phyloP scores from a whole-genome alignment of 176 grass and related monocot species.

The Carex parvula region DNA sequence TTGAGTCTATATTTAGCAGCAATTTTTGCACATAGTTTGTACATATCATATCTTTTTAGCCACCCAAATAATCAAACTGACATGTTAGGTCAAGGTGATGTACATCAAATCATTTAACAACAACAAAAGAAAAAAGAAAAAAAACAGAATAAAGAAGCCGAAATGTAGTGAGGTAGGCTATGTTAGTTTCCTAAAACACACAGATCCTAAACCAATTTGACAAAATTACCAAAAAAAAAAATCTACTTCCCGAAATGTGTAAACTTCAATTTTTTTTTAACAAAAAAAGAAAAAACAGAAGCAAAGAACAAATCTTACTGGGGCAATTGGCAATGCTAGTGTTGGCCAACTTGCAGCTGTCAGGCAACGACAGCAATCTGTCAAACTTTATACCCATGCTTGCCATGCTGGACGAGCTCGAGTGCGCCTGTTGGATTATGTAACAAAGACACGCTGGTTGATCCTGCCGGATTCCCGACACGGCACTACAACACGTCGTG shows the following conservation, averaged over 20 bases:
- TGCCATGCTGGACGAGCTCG: constrained; percentile 20
- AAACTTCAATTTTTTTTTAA: background rate
- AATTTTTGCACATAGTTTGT: background rate
- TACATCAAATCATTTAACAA: background rate
- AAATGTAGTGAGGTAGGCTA: background rate
- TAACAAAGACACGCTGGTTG: constrained; percentile 37
- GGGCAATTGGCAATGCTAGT: constrained; percentile 37
- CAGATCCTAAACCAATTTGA: background rate
- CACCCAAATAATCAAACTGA: background rate
- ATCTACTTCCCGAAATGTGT: background rate
- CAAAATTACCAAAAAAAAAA: background rate
- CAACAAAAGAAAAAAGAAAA: background rate
- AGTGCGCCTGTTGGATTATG: constrained; percentile 48
- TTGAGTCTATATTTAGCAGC: background rate
- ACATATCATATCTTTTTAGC: background rate
- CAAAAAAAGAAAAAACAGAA: background rate
- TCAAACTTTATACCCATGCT: constrained; percentile 37
- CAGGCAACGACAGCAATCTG: constrained; percentile 30
- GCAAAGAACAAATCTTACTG: constrained; percentile 30
- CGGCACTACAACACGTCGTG: constrained; percentile 24
- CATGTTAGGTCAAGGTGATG: background rate
- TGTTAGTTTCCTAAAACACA: background rate
- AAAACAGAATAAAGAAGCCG: background rate
- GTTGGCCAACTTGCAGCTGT: constrained; percentile 39
- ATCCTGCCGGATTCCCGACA: constrained; percentile 30